Evolutionary conservation across 345 rosid genomes (phyloP), one percentile per base, ranked within the genome.

Genomic region (Gossypium australe): DNA sequence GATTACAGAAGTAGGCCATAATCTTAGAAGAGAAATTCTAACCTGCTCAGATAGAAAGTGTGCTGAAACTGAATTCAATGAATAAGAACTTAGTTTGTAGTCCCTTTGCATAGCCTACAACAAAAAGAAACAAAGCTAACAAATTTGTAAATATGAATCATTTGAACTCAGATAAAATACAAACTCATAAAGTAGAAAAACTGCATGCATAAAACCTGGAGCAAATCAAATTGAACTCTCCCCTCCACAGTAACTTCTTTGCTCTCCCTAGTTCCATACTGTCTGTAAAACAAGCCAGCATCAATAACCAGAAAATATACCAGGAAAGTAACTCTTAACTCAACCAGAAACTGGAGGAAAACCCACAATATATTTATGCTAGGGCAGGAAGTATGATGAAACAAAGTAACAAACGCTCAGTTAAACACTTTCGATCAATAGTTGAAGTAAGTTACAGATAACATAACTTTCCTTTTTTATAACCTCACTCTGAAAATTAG

Each of bases 1-100:
- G 9, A 51, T 25, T 27, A 25, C 10, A 5, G 20, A 49, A 68
- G 57, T 56, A 68, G 14, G 17, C 52, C 41, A 29, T 27, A 14
- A 47, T 14, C 38, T 61, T 38, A 59, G 48, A 43, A 22, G 41
- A 72, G 49, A 57, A 72, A 41, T 11, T 48, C 78, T 86, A 81
- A 93, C 98, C 93, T 95, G 99, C 84, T 93, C 98, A 43, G 95
- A 89, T 51, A 95, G 98, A 85, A 95, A 95, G 83, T 95, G 99
- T 7, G 99, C 96, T 55, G 98, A 93, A 82, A 95, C 98, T 66
- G 98, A 89, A 81, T 95, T 95, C 84, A 95, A 82, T 22, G 98
- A 95, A 80, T 95, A 95, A 62, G 97, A 93, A 90, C 98, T 95
- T 78, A 95, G 81, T 84, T 93, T 95, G 82, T 93, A 82, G 80